These are phyloP conservation scores for Crithidia mellificae DNA, from an alignment of 208 protist species.

Conservation along the genomic window DNA sequence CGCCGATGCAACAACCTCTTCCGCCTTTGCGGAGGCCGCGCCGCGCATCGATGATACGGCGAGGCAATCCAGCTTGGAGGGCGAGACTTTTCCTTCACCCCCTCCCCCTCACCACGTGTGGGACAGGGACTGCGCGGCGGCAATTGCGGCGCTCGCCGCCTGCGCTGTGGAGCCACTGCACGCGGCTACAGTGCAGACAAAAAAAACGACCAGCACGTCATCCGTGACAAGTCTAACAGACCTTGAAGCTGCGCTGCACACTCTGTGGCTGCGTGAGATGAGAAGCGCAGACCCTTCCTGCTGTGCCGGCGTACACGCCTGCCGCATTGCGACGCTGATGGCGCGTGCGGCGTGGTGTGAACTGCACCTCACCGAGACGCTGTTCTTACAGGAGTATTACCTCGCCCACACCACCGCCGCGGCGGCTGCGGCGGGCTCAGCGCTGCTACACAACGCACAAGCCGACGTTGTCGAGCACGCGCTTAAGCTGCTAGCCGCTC, in stretches of 20 bases:
- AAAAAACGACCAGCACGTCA: neutral
- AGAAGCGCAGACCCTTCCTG: neutral
- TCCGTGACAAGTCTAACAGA: neutral
- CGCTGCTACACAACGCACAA: conserved; percentile 12
- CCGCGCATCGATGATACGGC: neutral
- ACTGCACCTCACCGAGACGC: conserved; percentile 25
- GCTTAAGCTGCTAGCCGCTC: conserved; percentile 15
- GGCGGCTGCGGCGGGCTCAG: neutral
- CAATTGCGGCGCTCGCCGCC: conserved; percentile 12
- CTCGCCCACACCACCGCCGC: conserved; percentile 3
- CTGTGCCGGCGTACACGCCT: neutral
- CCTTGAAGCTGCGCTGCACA: conserved; percentile 6
- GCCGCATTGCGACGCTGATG: conserved; percentile 21
- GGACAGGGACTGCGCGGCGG: neutral
- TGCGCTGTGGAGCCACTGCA: conserved; percentile 22
- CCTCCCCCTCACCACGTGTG: too few species aligned
- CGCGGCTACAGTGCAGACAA: neutral
- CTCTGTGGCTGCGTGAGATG: conserved; percentile 1
- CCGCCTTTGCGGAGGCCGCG: neutral
- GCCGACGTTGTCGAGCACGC: conserved; percentile 12
- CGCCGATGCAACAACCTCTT: neutral
- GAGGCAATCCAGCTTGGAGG: neutral
- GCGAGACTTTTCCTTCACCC: too few species aligned
- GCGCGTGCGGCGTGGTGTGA: conserved; percentile 33
- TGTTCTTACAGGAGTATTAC: conserved; percentile 26